A percentile compares a stretch with the other conserved stretches of the same genome.
Evolutionary conservation across 1,284 basidiomycete species (phyloP).

Genomic region (Papiliotrema nemorosa): DNA sequence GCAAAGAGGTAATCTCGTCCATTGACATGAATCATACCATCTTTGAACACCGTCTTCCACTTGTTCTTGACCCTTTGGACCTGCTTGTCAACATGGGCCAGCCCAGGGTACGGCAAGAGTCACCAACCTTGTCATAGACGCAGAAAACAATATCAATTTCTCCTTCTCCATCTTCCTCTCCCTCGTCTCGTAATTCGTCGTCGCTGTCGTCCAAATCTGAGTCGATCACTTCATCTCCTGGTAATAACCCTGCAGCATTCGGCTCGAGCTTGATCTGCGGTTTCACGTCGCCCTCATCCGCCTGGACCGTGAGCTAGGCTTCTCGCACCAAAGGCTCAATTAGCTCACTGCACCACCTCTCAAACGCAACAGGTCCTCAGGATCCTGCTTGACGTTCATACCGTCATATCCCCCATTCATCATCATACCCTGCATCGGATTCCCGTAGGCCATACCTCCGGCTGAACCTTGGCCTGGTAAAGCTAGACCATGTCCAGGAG

Average conservation of each 20-base stretch:
- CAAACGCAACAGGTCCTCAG: slow-evolving; percentile 38
- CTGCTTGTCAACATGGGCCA: slow-evolving; percentile 50
- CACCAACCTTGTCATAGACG: slow-evolving; percentile 90
- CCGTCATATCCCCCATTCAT: slow-evolving; percentile 8
- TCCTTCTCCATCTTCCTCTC: slow-evolving; percentile 50
- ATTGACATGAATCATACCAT: slow-evolving; percentile 96
- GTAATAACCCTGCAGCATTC: slow-evolving; percentile 48
- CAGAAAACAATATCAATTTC: slow-evolving; percentile 91
- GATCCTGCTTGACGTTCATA: slow-evolving; percentile 39
- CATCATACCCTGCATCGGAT: neutral
- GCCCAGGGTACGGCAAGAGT: neutral
- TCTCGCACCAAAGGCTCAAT: neutral
- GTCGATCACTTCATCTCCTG: slow-evolving; percentile 78
- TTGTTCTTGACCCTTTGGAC: slow-evolving; percentile 98
- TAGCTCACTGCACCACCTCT: slow-evolving; percentile 36
- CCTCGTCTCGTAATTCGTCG: slow-evolving; percentile 60
- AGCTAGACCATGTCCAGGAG: slow-evolving; percentile 7
- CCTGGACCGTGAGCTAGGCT: neutral
- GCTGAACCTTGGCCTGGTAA: slow-evolving; percentile 9
- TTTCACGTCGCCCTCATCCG: slow-evolving; percentile 14
- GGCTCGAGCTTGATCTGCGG: slow-evolving; percentile 39
- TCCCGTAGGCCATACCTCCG: neutral
- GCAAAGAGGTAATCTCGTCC: slow-evolving; percentile 96
- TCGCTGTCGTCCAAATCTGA: slow-evolving; percentile 89
- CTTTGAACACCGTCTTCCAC: slow-evolving; percentile 99